phyloP scores from a whole-genome alignment of 1,139 yeast genomes.

The Kurtzmaniella quercitrusa region DNA sequence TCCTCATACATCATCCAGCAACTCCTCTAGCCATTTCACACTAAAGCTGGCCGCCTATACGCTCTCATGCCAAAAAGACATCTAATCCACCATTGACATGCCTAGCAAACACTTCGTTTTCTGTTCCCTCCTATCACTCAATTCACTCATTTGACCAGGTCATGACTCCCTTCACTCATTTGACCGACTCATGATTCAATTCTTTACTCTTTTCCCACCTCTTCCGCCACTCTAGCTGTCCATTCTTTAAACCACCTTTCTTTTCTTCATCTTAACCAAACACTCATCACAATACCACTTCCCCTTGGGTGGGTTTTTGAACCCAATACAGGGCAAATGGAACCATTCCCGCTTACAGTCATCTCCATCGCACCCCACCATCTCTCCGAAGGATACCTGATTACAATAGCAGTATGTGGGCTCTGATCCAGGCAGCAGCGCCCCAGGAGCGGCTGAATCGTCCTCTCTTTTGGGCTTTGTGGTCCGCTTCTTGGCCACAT shows the following conservation, averaged over 20 bases:
- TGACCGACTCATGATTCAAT: too few relatives aligned
- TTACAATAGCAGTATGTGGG: conserved; percentile 95
- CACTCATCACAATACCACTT: conserved; percentile 98
- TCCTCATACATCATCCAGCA: too few relatives aligned
- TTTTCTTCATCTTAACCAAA: conserved; percentile 36
- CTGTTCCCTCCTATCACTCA: too few relatives aligned
- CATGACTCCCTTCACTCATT: too few relatives aligned
- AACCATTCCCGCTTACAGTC: conserved; percentile 95
- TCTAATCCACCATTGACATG: too few relatives aligned
- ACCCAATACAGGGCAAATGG: conserved; percentile 92
- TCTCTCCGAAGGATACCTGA: conserved; percentile 95
- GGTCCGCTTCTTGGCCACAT: conserved; percentile 25
- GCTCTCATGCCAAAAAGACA: too few relatives aligned
- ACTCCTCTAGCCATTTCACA: too few relatives aligned
- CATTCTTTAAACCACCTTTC: conserved; percentile 8
- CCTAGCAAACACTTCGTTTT: too few relatives aligned
- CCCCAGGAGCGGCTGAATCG: conserved; percentile 8
- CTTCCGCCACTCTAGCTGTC: not conserved
- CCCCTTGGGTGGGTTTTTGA: conserved; percentile 87
- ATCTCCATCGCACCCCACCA: conserved; percentile 98
- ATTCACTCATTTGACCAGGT: too few relatives aligned
- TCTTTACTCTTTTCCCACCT: not conserved
- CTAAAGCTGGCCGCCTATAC: too few relatives aligned
- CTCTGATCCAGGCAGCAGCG: conserved; percentile 33
- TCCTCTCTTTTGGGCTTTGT: conserved; percentile 26